phyloP scores from a whole-genome alignment of 1,284 basidiomycete genomes.

The Pseudozyma hubeiensis region DNA sequence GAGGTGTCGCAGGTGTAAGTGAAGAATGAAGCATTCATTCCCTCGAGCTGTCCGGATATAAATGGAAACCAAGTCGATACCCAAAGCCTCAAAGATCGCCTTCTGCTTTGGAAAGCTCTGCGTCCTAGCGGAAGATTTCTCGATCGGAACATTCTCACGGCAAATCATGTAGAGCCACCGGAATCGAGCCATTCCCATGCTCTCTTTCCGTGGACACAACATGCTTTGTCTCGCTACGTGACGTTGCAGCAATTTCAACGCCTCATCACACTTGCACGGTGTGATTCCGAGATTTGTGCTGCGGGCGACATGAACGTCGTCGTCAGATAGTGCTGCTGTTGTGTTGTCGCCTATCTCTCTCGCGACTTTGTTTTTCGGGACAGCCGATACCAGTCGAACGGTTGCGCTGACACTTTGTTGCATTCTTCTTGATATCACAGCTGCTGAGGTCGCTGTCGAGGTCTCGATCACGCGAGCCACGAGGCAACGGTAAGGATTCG shows the following conservation, averaged over 20 bases:
- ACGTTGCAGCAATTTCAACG: conserved; percentile 11
- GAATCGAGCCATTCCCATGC: neutral
- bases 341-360: neutral
- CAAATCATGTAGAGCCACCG: conserved; percentile 6
- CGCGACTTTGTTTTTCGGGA: no score
- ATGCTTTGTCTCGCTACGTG: neutral
- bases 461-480: conserved; percentile 64
- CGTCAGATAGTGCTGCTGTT: neutral
- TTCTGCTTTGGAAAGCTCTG: neutral
- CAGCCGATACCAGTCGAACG: no score
- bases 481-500: conserved; percentile 41
- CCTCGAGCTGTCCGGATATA: neutral
- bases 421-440: conserved; percentile 8
- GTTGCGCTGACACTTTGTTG: neutral
- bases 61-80: conserved; percentile 2
- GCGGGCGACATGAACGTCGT: neutral
- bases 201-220: neutral
- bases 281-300: conserved; percentile 1
- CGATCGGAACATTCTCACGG: no score
- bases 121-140: no score
- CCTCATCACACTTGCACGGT: neutral
- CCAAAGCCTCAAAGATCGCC: neutral
- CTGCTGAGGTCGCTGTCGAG: conserved; percentile 58
- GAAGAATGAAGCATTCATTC: conserved; percentile 4
- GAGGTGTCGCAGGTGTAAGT: conserved; percentile 48